Evolutionary conservation across 2,329 filamentous ascomycete genomes (phyloP).

Genomic region (Neopestalotiopsis clavispora): DNA sequence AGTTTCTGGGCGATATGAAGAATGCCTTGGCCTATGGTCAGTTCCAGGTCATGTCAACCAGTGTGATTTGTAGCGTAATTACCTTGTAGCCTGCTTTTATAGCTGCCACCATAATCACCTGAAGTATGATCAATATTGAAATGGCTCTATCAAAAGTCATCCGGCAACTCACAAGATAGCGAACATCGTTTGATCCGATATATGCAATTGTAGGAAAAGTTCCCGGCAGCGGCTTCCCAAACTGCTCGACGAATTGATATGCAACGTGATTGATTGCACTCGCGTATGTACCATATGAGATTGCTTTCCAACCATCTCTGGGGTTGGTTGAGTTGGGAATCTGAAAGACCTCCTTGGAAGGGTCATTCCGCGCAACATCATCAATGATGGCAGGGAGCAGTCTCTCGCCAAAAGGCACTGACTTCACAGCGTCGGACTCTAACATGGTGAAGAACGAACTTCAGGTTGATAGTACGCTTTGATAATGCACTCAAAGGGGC

Average conservation of each 20-base stretch:
- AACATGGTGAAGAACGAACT: too few relatives aligned
- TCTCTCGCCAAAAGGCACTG: slow-evolving; percentile 23
- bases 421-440: too few relatives aligned
- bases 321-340: slow-evolving; percentile 39
- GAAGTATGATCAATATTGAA: not conserved
- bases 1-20: slow-evolving; percentile 47
- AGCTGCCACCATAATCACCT: slow-evolving; percentile 26
- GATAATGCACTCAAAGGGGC: too few relatives aligned
- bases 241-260: slow-evolving; percentile 35
- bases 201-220: slow-evolving; percentile 47
- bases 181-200: slow-evolving; percentile 44
- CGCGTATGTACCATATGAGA: slow-evolving; percentile 43
- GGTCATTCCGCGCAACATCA: slow-evolving; percentile 38
- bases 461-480: too few relatives aligned
- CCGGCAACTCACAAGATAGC: slow-evolving; percentile 25
- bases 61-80: slow-evolving; percentile 18
- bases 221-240: slow-evolving; percentile 28
- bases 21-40: slow-evolving; percentile 33
- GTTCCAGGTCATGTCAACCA: not conserved
- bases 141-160: not conserved
- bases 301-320: slow-evolving; percentile 43
- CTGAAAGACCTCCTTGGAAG: slow-evolving; percentile 39
- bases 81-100: slow-evolving; percentile 40
- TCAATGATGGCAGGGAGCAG: slow-evolving; percentile 45
- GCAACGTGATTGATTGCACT: slow-evolving; percentile 46